Conservation (phyloP, 1,284 basidiomycete species). For the Calocybe gambosa region DNA sequence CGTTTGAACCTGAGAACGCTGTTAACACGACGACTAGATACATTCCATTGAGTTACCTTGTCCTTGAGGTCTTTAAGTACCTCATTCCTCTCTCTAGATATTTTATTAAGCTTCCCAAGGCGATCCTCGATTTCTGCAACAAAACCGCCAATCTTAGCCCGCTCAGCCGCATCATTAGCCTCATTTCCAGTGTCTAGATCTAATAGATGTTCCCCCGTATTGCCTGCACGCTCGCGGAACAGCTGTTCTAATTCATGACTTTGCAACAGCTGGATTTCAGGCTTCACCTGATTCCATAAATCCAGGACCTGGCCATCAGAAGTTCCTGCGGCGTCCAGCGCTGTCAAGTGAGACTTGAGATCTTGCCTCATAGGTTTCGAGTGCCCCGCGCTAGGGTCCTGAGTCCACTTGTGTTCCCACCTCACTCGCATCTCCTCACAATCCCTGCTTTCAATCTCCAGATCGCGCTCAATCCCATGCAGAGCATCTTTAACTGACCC, state of each 20-base stretch:
- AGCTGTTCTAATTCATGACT: constrained; percentile 63
- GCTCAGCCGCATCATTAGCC: constrained; percentile 62
- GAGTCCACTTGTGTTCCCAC: constrained; percentile 86
- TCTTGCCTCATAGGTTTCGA: constrained; percentile 75
- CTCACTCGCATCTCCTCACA: constrained; percentile 83
- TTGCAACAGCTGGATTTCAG: constrained; percentile 65
- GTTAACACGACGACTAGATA: neutral
- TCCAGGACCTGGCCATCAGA: constrained; percentile 75
- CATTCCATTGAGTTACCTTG: constrained; percentile 45
- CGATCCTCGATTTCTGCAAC: constrained; percentile 77
- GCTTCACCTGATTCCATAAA: constrained; percentile 71
- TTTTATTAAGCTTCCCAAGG: constrained; percentile 72
- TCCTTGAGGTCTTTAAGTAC: constrained; percentile 93
- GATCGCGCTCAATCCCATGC: constrained; percentile 50
- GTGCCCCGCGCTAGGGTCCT: constrained; percentile 75
- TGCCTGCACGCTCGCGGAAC: constrained; percentile 51
- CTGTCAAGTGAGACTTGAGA: constrained; percentile 71
- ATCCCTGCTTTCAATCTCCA: constrained; percentile 76
- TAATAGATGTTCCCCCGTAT: constrained; percentile 48
- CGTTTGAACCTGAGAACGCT: constrained; percentile 66
- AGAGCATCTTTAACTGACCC: constrained; percentile 56
- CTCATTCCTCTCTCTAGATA: constrained; percentile 79
- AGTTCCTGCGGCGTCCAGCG: constrained; percentile 71
- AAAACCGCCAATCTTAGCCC: constrained; percentile 58
- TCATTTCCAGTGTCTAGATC: constrained; percentile 67